Conservation (phyloP, 306 rosid species). For the Cicer arietinum region DNA sequence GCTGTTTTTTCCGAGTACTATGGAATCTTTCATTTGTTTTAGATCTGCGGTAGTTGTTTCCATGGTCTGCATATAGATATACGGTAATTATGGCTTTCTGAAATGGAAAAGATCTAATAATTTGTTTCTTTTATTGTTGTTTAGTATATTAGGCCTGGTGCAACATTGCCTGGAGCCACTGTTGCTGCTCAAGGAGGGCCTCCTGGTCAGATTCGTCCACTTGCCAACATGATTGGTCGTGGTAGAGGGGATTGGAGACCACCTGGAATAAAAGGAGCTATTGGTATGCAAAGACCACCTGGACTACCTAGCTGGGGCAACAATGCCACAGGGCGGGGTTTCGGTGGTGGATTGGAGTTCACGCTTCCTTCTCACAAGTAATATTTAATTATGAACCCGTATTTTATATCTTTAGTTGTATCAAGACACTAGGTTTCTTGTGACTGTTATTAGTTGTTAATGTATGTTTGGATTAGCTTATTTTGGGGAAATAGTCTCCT, state of each 20-base stretch:
- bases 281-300: constrained; percentile 61
- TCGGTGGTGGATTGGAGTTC: constrained; percentile 92
- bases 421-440: constrained; percentile 19
- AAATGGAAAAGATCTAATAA: constrained; percentile 29
- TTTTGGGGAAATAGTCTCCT: not conserved
- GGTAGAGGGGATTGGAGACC: constrained; percentile 99
- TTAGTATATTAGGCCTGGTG: constrained; percentile 99
- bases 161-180: constrained; percentile 73
- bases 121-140: constrained; percentile 38
- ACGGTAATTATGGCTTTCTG: constrained; percentile 22
- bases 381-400: constrained; percentile 49
- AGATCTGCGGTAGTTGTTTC: constrained; percentile 28
- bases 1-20: constrained; percentile 15
- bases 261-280: constrained; percentile 64
- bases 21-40: constrained; percentile 26
- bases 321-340: constrained; percentile 79
- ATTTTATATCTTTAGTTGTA: constrained; percentile 21
- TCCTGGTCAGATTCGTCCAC: constrained; percentile 91
- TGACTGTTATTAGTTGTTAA: constrained; percentile 37
- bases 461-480: not conserved
- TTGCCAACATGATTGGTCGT: constrained; percentile 75
- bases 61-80: constrained; percentile 27
- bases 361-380: constrained; percentile 99
- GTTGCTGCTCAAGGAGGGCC: constrained; percentile 75
- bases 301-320: constrained; percentile 84